Conservation (phyloP, 208 protist genomes). For the Trypanosoma platydactyli region DNA sequence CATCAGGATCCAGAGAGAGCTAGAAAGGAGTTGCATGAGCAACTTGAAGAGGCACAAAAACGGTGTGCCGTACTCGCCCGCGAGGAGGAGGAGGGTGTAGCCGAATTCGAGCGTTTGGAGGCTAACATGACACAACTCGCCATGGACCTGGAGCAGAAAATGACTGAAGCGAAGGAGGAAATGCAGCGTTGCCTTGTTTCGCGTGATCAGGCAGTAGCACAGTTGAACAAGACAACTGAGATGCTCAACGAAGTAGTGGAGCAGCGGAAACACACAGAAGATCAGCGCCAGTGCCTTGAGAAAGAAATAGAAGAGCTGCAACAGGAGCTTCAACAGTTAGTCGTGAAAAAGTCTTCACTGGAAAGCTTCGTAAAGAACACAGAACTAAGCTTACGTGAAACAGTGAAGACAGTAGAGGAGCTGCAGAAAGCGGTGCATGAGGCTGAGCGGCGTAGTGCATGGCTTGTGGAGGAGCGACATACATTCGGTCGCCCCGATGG, state of each 20-base stretch:
- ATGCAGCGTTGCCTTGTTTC: slow-evolving; percentile 46
- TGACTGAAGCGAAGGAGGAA: slow-evolving; percentile 60
- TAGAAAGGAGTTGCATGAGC: slow-evolving; percentile 47
- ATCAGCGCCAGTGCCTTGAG: slow-evolving; percentile 62
- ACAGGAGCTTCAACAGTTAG: slow-evolving; percentile 62
- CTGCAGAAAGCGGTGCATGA: slow-evolving; percentile 53
- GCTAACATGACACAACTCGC: slow-evolving; percentile 74
- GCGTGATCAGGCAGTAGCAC: slow-evolving; percentile 33
- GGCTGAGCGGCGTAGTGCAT: slow-evolving; percentile 60
- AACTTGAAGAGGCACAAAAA: slow-evolving; percentile 54
- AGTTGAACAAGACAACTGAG: slow-evolving; percentile 34
- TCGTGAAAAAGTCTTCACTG: slow-evolving; percentile 54
- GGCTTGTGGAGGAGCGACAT: slow-evolving; percentile 47
- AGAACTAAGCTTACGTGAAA: slow-evolving; percentile 77
- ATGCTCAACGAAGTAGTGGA: slow-evolving; percentile 51
- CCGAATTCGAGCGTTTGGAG: slow-evolving; percentile 74
- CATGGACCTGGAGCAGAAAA: slow-evolving; percentile 49
- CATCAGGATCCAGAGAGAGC: slow-evolving; percentile 39
- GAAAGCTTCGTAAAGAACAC: slow-evolving; percentile 73
- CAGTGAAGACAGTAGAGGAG: slow-evolving; percentile 48
- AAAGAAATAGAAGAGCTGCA: slow-evolving; percentile 79
- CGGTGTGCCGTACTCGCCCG: slow-evolving; percentile 36
- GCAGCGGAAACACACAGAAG: slow-evolving; percentile 37
- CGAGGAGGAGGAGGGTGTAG: slow-evolving; percentile 51
- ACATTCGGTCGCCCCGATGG: slow-evolving; percentile 46